Evolutionary conservation across 352 stramenopile species (phyloP), one percentile per base, ranked within the genome.

Genomic region (Phytophthora meadii): DNA sequence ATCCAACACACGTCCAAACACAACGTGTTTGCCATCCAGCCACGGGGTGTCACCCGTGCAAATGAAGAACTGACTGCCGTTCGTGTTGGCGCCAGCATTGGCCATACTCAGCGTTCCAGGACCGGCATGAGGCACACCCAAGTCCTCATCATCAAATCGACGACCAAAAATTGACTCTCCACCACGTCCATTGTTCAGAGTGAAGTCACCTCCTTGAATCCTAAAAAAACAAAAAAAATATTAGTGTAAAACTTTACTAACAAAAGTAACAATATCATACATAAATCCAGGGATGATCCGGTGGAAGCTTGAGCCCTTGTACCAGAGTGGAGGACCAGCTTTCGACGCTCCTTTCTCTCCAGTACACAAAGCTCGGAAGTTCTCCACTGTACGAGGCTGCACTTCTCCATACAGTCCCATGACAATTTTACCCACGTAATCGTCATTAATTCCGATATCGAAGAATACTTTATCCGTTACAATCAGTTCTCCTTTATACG

Each of bases 11-110:
- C 80, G 78, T 28, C 97, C 97, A 79, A 99, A 99, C 0, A 99
- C 98, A 25, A 98, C 84, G 84, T 99, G 97, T 75, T 97, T 98
- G 51, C 95, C 95, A 64, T 99, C 95, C 32, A 99, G 82, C 95
- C 95, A 99, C 34, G 94, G 88, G 27, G 96, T 99, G 63, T 97
- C 88, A 36, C 81, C 82, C 42, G 97, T 98, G 15, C 93, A 98
- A 51, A 99, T 98, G 72, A 99, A 99, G 75, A 99, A 99, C 76
- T 99, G 95, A 54, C 81, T 96, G 61, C 94, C 94, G 71, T 99
- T 98, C 45, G 90, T 92, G 77, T 97, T 87, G 9, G 89, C 81
- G 7, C 89, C 89, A 41, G 85, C 85, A 63, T 97, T 97, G 7
- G 90, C 90, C 90, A 97, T 97, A 58, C 83, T 94, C 42, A 97